These are phyloP conservation scores for Aurifilum marmelostoma DNA, from an alignment of 2,329 filamentous ascomycete species.

Conservation along the genomic window DNA sequence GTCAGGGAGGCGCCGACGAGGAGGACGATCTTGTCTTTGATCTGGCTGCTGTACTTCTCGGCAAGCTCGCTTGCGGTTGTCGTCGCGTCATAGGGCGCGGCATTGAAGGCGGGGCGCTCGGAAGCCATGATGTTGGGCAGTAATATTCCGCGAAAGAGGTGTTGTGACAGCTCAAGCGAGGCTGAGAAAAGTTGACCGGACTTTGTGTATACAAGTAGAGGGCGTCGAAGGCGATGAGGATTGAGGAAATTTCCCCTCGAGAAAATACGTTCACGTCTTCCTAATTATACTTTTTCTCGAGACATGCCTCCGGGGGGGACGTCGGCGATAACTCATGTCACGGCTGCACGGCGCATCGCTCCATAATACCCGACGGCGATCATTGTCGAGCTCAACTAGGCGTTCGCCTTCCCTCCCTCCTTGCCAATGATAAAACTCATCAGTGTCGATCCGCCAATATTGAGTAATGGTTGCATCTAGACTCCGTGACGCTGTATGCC, in stretches of 20 bases:
- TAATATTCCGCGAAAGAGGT: neutral
- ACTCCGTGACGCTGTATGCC: too few relatives aligned
- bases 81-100: neutral
- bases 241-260: neutral
- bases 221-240: neutral
- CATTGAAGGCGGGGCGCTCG: neutral
- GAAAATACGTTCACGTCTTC: neutral
- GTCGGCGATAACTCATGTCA: neutral
- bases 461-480: too few relatives aligned
- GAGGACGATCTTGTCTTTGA: slow-evolving; percentile 13
- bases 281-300: neutral
- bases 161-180: too few relatives aligned
- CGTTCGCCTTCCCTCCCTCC: neutral
- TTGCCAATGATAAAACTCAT: neutral
- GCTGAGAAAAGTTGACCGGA: too few relatives aligned
- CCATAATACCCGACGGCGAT: neutral
- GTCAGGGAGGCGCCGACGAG: neutral
- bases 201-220: neutral
- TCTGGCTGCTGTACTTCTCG: slow-evolving; percentile 4
- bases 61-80: slow-evolving; percentile 6
- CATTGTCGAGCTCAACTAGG: too few relatives aligned
- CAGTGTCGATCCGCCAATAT: too few relatives aligned
- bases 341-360: too few relatives aligned
- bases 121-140: neutral
- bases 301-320: neutral